Base-by-base conservation (phyloP, 1,284 basidiomycete species). In the Malassezia dermatis region DNA sequence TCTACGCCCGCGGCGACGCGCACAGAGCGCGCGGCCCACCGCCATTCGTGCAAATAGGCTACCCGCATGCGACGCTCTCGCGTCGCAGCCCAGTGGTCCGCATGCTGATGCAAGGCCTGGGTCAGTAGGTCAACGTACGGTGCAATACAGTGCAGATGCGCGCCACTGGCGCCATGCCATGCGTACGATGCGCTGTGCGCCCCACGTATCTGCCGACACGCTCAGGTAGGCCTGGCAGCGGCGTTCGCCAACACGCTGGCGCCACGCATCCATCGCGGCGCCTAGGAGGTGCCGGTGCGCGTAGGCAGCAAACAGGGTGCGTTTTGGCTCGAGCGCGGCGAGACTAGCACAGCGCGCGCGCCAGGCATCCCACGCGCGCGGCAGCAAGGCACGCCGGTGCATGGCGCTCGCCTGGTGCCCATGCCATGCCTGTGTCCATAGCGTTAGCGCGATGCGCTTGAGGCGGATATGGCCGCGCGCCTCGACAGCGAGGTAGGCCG, bases 401-500 rank as follows among this genome's bases (percentile, higher is more conserved):
- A 11, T 11, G 11, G 19, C 27, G 19, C 28, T 19, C 12, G 27
- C 28, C 26, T 13, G 27, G 5, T 35, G 34, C 19, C 41, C 24
- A 21, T 51, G 40, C 26, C 27, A 31, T 6, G 50, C 50, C n/a
- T 51, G 43, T 21, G 19, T 21, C 50, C 50, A 51, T 2, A 51
- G 50, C 32, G 28, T 52, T 32, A 42, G 35, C 8, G 51, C 42
- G 15, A 52, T 26, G 12, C 19, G 31, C 7, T n/a, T 1, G 3
- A 46, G 31, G 8, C 17, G 28, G 5, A 12, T 32, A 11, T 28
- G 11, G 4, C 28, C 31, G 6, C 42, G 51, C 5, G 31, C 24
- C 17, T 45, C 42, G 15, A 52, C 8, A 8, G 19, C 27, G 13
- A 32, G 23, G 28, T 19, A 44, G 12, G 43, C 32, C 1, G 42